Base-by-base conservation (phyloP, 805 yeast genomes). In the Brettanomyces sp. region DNA sequence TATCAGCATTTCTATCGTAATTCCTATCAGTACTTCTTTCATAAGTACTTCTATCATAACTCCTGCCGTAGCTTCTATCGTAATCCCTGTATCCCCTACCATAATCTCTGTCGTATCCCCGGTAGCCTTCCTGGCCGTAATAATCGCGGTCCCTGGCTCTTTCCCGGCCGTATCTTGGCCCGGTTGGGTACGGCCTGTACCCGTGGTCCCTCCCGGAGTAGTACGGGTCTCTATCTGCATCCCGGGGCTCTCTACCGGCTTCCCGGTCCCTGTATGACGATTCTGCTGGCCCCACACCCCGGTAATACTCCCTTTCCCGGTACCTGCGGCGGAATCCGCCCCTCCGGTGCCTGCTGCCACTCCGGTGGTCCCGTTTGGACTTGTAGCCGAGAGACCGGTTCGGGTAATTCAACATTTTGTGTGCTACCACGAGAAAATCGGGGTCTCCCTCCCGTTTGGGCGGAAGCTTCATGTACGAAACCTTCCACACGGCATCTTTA, bases 401-500 rank as follows among this genome's bases (percentile, higher is more conserved):
- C n/a, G 64, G 57, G 45, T 64, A 60, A 48, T 64, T 64, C 23
- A 60, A 46, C 67, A 64, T 61, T 36, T 49, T 54, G 46, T 65
- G 67, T 1, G 57, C 50, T 11, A 61, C 67, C 8, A 57, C 59
- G 41, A 56, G 49, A 46, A 59, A 59, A 1, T 51, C 60, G 4
- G 56, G 49, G 21, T 59, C 63, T 23, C 49, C 49, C 30, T 51
- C 51, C 45, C 47, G 52, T 36, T 63, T 69, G 9, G 65, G 68
- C 5, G 65, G 68, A 36, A 56, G 52, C 9, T 47, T 54, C 25
- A 58, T 63, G 48, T 66, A 72, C 14, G 63, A 61, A n/a, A 72
- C 55, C 43, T 64, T 64, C 76, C 77, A 72, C 41, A 68, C 54
- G 2, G 74, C 76, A 53, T 71, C 67, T 37, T 56, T 55, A 9